Percentiles rank a stretch among this genome's conserved stretches.
Conservation (phyloP, 176 grass and related monocot genomes). For the Aegilops sharonensis region DNA sequence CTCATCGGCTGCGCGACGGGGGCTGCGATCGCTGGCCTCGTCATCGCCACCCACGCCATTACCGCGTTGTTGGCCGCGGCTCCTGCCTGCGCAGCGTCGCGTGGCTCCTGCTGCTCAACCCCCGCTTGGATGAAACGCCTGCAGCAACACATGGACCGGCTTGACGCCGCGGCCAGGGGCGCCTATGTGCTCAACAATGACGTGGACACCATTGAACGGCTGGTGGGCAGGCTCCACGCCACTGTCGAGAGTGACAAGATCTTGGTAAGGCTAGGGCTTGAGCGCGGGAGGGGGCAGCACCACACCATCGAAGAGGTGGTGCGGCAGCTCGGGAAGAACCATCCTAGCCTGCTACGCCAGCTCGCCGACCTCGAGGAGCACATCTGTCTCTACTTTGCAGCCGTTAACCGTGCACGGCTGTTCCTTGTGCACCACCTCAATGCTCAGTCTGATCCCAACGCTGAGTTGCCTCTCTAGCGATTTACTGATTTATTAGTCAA, state of each 20-base stretch:
- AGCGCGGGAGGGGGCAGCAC: slow-evolving; percentile 58
- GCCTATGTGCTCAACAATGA: slow-evolving; percentile 85
- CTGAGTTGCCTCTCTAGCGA: slow-evolving; percentile 10
- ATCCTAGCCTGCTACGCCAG: slow-evolving; percentile 69
- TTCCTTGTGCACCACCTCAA: slow-evolving; percentile 69
- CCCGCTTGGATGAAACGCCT: slow-evolving; percentile 38
- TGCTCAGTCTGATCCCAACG: slow-evolving; percentile 33
- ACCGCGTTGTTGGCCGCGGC: slow-evolving; percentile 26
- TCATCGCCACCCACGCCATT: slow-evolving; percentile 66
- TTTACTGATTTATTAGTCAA: slow-evolving; percentile 3
- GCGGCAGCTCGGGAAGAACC: slow-evolving; percentile 65
- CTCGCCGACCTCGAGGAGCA: slow-evolving; percentile 80
- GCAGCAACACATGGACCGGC: slow-evolving; percentile 62
- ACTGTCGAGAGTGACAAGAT: slow-evolving; percentile 85
- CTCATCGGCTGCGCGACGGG: slow-evolving; percentile 50
- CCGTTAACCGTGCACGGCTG: slow-evolving; percentile 73
- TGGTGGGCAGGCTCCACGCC: slow-evolving; percentile 67
- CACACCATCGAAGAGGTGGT: slow-evolving; percentile 91
- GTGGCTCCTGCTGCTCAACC: slow-evolving; percentile 32
- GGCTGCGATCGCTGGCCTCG: slow-evolving; percentile 42
- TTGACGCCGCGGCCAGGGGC: slow-evolving; percentile 75
- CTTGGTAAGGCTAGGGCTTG: slow-evolving; percentile 71
- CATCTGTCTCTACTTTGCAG: slow-evolving; percentile 81
- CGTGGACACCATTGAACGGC: slow-evolving; percentile 69
- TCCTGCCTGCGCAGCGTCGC: slow-evolving; percentile 21